phyloP scores from a whole-genome alignment of 116 monocot genomes.

The Phalaenopsis hybrid region DNA sequence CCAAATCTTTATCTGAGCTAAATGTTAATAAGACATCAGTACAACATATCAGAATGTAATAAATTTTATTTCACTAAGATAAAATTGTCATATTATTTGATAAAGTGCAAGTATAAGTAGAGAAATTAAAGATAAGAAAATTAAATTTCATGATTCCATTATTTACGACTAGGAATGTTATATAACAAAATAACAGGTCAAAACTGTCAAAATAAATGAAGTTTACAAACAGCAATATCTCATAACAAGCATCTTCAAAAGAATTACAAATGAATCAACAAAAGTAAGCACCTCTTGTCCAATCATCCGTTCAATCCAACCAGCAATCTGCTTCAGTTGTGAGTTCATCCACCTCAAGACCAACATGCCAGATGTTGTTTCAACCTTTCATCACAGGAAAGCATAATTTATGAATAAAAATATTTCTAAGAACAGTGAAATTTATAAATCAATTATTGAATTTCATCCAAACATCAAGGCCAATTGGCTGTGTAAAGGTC shows the following conservation, averaged over 20 bases:
- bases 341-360: constrained; percentile 88
- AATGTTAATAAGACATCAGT: not conserved
- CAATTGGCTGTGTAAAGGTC: not conserved
- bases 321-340: constrained; percentile 69
- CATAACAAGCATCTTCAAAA: not conserved
- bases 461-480: not conserved
- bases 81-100: not conserved
- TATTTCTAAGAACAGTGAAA: not conserved
- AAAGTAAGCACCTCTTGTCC: constrained; percentile 64
- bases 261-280: not conserved
- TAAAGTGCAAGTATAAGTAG: not conserved
- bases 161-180: not conserved
- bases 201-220: not conserved
- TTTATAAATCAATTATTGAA: not conserved
- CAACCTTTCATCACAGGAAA: constrained; percentile 43
- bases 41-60: not conserved
- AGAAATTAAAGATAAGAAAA: not conserved
- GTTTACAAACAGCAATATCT: not conserved
- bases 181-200: not conserved
- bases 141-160: not conserved
- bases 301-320: constrained; percentile 77
- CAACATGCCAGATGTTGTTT: constrained; percentile 79
- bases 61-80: not conserved
- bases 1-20: not conserved
- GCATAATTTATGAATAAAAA: not conserved